Base-by-base conservation (phyloP, 805 yeast species). In the Danielia oregonensis region DNA sequence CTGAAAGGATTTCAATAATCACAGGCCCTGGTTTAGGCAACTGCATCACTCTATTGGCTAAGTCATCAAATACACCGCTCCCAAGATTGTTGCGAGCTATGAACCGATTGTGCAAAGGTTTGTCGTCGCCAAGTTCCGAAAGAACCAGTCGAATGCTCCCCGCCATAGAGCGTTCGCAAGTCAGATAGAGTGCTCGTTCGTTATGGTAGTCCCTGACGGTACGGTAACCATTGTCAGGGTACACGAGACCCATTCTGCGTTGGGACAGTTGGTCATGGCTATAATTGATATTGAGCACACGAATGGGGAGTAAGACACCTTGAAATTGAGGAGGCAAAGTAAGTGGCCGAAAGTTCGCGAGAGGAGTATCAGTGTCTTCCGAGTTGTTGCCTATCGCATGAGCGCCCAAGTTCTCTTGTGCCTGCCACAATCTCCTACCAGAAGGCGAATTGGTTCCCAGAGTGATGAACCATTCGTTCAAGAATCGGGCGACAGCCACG, bases 381-480 rank as follows among this genome's bases (percentile, higher is more conserved):
- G 12, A 21, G 16, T 14, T 24, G 15, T 35, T 35, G 21, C 33
- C 34, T n/a, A 27, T 28, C n/a, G 14, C 24, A 10, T 36, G 33
- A 12, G 33, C 27, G 14, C 36, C 14, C 13, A 37, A 26, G 42
- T 30, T 44, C 3, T 33, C 39, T 34, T 48, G 49, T 10, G 30
- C 15, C 6, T 43, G 17, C 42, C 51, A 52, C 5, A 43, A 24
- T 16, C 56, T 32, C 23, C 48, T 49, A 4, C 31, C 23, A 2
- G 27, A 9, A 1, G 55, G 50, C 4, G 48, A 46, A 22, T 50
- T 52, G 17, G 29, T 28, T 2, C 61, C 60, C 24, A 57, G 51
- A 4, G 61, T 49, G 13, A 55, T 29, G 41, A 58, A 55, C 67
- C 67, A 61, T 37, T 61, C 65, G 41, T 59, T 61, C 19, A 61